These are phyloP conservation scores for Leccinum longicurvipes DNA, from an alignment of 768 basidiomycete genomes.

Conservation along the genomic window DNA sequence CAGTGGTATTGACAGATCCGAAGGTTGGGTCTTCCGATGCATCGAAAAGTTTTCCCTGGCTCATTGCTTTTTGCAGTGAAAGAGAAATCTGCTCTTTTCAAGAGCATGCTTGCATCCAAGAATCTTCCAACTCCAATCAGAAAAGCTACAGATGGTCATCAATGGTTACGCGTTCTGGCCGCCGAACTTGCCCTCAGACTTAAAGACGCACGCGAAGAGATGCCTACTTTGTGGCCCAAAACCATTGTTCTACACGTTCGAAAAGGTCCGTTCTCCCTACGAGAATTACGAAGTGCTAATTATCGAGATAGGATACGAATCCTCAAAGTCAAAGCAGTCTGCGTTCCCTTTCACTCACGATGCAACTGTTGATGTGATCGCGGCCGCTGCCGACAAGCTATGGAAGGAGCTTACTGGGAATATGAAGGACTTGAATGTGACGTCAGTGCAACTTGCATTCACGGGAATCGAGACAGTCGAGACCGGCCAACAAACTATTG, in stretches of 20 bases:
- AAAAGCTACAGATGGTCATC: conserved; percentile 69
- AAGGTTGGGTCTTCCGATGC: conserved; percentile 51
- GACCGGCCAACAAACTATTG: conserved; percentile 80
- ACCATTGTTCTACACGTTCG: conserved; percentile 77
- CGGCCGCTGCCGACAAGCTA: conserved; percentile 70
- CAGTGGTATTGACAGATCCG: conserved; percentile 83
- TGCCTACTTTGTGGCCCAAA: conserved; percentile 87
- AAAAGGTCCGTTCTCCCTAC: conserved; percentile 47
- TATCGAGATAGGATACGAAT: conserved; percentile 53
- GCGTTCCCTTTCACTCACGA: conserved; percentile 82
- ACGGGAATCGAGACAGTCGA: conserved; percentile 74
- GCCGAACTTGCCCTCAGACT: conserved; percentile 87
- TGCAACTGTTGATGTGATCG: conserved; percentile 72
- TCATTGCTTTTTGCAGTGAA: conserved; percentile 56
- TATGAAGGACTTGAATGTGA: conserved; percentile 56
- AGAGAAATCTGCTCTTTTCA: conserved; percentile 73
- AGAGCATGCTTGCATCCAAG: conserved; percentile 97
- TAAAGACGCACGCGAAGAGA: conserved; percentile 70
- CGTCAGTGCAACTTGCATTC: conserved; percentile 70
- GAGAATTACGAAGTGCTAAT: not conserved
- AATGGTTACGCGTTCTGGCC: conserved; percentile 90
- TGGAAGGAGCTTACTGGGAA: conserved; percentile 84
- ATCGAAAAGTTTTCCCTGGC: not conserved
- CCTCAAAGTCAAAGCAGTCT: conserved; percentile 74
- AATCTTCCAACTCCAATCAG: conserved; percentile 81